Conservation (phyloP, 2,329 filamentous ascomycete species). For the Xylogone sp. region DNA sequence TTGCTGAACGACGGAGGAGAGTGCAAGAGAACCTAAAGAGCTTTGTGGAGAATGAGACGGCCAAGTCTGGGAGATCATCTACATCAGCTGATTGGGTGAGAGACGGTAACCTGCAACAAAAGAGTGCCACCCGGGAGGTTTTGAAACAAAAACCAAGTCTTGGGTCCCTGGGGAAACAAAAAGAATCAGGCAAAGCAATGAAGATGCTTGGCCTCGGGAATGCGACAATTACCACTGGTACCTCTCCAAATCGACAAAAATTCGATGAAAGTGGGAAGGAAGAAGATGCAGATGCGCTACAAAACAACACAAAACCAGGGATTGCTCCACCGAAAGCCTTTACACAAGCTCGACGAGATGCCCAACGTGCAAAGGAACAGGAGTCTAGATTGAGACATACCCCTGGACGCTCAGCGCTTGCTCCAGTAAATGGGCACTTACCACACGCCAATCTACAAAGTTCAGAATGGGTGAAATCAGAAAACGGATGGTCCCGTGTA, state of each 20-base stretch:
- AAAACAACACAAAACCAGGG: slow-evolving; percentile 6
- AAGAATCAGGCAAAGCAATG: slow-evolving; percentile 49
- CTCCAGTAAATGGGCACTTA: background rate
- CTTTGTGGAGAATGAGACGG: slow-evolving; percentile 59
- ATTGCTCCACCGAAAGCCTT: slow-evolving; percentile 22
- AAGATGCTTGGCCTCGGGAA: slow-evolving; percentile 58
- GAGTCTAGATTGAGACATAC: slow-evolving; percentile 21
- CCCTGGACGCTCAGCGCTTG: slow-evolving; percentile 5
- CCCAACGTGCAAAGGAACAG: slow-evolving; percentile 26
- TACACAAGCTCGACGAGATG: slow-evolving; percentile 25
- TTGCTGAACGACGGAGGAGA: slow-evolving; percentile 65
- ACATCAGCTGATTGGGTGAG: slow-evolving; percentile 32
- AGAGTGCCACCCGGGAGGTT: slow-evolving; percentile 58
- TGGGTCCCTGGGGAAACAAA: slow-evolving; percentile 53
- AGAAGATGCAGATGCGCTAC: slow-evolving; percentile 20
- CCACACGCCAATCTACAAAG: background rate
- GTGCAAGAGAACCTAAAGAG: slow-evolving; percentile 72
- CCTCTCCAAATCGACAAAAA: slow-evolving; percentile 34
- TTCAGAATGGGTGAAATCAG: background rate
- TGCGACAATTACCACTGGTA: slow-evolving; percentile 35
- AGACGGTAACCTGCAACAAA: slow-evolving; percentile 24
- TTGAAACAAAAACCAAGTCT: slow-evolving; percentile 64
- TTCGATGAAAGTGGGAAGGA: slow-evolving; percentile 21
- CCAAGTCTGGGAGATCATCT: slow-evolving; percentile 34
- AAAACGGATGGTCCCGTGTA: background rate